Conservation (phyloP, 176 grass and related monocot genomes). For the Bonia amplexicaulis region DNA sequence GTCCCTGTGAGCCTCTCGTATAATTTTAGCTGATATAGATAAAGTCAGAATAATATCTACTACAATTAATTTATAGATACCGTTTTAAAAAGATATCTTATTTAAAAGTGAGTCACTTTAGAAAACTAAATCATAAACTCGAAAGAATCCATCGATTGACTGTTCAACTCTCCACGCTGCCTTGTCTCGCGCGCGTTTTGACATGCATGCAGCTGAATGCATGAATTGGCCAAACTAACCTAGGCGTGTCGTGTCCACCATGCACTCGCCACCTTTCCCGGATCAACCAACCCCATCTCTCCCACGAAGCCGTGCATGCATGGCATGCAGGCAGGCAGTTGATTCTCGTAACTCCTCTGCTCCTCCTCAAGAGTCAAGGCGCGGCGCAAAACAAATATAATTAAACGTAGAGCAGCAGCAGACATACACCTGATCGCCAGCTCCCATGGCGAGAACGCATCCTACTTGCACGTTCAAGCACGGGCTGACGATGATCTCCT, state of each 20-base stretch:
- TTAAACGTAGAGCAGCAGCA: neutral
- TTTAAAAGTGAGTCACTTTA: no score
- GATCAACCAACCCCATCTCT: slow-evolving; percentile 2
- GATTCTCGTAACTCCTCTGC: neutral
- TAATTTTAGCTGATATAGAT: no score
- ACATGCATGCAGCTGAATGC: neutral
- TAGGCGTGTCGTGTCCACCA: neutral
- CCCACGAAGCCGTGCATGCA: neutral
- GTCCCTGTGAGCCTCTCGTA: no score
- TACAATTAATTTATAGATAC: no score
- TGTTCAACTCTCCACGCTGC: no score
- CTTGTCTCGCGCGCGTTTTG: no score
- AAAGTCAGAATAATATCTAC: rapidly evolving
- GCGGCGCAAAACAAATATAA: no score
- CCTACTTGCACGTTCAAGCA: neutral
- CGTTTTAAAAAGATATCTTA: no score
- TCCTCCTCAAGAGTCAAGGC: neutral
- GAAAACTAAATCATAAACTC: no score
- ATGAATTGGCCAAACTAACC: neutral
- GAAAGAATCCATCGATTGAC: no score
- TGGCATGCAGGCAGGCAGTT: neutral
- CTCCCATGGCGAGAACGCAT: slow-evolving; percentile 7
- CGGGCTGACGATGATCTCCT: neutral
- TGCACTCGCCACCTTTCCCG: slow-evolving; percentile 23
- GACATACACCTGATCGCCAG: neutral